Base-by-base conservation (phyloP, 116 monocot genomes). In the Posidonia oceanica region DNA sequence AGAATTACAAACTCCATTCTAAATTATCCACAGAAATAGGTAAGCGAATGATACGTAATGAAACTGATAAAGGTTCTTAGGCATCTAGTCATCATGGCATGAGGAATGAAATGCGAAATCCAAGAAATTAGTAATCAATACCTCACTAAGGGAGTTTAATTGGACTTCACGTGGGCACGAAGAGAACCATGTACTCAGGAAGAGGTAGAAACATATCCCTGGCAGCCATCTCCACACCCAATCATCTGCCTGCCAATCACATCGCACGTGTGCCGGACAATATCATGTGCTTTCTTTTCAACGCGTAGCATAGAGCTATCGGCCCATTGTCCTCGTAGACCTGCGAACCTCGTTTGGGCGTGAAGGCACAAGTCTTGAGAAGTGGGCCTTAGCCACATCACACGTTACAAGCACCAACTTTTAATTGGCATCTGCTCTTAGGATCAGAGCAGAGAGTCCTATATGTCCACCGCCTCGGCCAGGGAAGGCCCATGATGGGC, bases 211-310 rank as follows among this genome's bases (percentile, higher is more conserved):
- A n/a, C 58, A 58, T 20, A 58, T 17, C 58, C n/a, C 17, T 18
- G 58, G 20, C 58, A 3, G n/a, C 2, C 18, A 3, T 58, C 58
- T 58, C 58, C 57, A 41, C 53, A 29, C 36, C 21, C 54, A 52
- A 53, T 11, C 68, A 53, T 53, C 68, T 7, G 14, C 16, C 57
- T 12, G 17, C 70, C n/a, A 70, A 70, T 68, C 68, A 15, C 57
- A 18, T 40, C 57, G n/a, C 70, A 70, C 21, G 57, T 70, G 70
- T 70, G 70, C 70, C 57, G 17, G 70, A 36, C 2, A 6, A 54
- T 44, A 58, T 3, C 37, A 57, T 70, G 70, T 69, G 57, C 57
- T 69, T 68, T 69, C 56, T 57, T 69, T 53, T 68, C 23, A 53
- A 68, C 52, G 15, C 13, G 68, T 29, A 14, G 20, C 18, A 23